Conservation (phyloP, 768 basidiomycete species). For the Tricholoma furcatifolium region DNA sequence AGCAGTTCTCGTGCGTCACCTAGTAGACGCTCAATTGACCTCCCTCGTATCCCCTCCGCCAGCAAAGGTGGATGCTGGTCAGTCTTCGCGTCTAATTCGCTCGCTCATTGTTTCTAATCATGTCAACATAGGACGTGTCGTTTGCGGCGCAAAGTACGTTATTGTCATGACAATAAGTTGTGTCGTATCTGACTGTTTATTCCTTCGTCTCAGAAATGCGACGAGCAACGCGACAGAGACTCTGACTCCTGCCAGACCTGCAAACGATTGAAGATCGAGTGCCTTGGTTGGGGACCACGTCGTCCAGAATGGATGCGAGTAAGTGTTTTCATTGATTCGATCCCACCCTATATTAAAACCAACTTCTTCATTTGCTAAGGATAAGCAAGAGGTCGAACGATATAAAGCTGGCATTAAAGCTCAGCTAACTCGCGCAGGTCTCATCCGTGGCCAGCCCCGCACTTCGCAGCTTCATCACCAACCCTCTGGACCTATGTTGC, state of each 20-base stretch:
- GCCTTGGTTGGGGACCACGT: constrained; percentile 82
- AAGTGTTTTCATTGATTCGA: constrained; percentile 16
- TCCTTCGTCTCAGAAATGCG: constrained; percentile 67
- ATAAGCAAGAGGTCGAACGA: constrained; percentile 76
- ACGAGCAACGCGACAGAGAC: constrained; percentile 78
- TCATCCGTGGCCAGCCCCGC: constrained; percentile 82
- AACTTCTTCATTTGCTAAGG: constrained; percentile 38
- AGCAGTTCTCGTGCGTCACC: constrained; percentile 44
- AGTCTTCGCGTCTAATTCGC: constrained; percentile 27
- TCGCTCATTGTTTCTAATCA: constrained; percentile 9
- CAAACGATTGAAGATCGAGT: constrained; percentile 74
- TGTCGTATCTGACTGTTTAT: constrained; percentile 9
- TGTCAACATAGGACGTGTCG: constrained; percentile 68
- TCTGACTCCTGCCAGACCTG: constrained; percentile 82
- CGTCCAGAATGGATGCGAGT: constrained; percentile 92
- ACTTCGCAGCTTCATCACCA: constrained; percentile 44
- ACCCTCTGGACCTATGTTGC: constrained; percentile 22
- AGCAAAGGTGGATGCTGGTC: constrained; percentile 82
- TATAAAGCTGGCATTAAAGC: constrained; percentile 87
- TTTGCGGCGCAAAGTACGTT: constrained; percentile 72
- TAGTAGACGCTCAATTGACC: constrained; percentile 44
- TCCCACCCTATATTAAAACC: neutral
- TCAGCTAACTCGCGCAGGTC: constrained; percentile 71
- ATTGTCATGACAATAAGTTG: neutral
- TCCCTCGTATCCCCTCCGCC: constrained; percentile 51